Base-by-base conservation (phyloP, 1,284 basidiomycete species). In the Ustilago trichophora region DNA sequence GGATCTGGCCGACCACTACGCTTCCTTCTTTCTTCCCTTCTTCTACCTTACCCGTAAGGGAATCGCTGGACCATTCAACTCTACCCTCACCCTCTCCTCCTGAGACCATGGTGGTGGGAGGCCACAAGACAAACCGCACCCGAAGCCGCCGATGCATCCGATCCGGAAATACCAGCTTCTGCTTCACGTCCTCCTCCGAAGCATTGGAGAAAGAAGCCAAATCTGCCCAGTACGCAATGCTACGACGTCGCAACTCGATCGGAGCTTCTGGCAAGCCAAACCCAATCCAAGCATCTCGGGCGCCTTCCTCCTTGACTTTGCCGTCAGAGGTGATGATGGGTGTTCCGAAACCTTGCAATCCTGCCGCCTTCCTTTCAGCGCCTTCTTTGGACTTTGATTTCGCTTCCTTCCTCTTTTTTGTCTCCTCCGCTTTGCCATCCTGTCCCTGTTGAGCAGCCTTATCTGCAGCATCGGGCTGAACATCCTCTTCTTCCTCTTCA, bases 281-380 rank as follows among this genome's bases (percentile, higher is more conserved):
- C 6, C 76, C 74, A 26, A 78, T 72, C 76, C 76, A 78, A 7
- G 75, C 76, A 51, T 78, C 76, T 16, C 76, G 31, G 3, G 76
- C 72, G 4, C 72, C 70, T 42, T 78, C 76, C 8, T 76, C 74
- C 21, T 69, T 76, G 16, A 73, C 31, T n/a, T 68, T 60, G 18
- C 73, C 76, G 29, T 71, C 59, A 33, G 65, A 70, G 11, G 64
- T 66, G n/a, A 75, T 13, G 29, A 76, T 58, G 3, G 74, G 69
- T 13, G 63, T 70, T 9, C 74, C 74, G 29, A 76, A 76, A 2
- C 72, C 72, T 27, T 62, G 54, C 37, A 76, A 36, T 5, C 63
- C 58, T 1, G 56, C 56, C 2, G 45, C 44, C 1, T 12, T 12
- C n/a, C 29, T 24, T 38, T 33, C n/a, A n/a, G n/a, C n/a, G n/a